Base-by-base conservation (phyloP, 495 filamentous ascomycete species). In the Glarea lozoyensis region DNA sequence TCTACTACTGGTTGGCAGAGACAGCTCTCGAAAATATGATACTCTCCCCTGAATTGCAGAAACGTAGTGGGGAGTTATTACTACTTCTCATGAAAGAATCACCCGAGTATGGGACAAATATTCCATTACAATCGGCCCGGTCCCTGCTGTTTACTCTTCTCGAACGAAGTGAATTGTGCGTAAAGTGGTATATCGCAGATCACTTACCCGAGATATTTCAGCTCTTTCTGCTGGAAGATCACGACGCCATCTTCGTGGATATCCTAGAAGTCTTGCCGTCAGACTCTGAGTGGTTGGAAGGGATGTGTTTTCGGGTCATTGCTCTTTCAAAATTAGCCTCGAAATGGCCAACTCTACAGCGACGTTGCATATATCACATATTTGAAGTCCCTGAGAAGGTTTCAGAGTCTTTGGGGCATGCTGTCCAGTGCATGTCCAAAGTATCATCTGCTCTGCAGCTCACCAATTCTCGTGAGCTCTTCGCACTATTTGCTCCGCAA, bases 401-500 rank as follows among this genome's bases (percentile, higher is more conserved):
- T 1, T 65, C 73, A 12, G 56, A 61, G 10, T 81, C 82, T 16
- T 60, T 72, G 32, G 63, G 61, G 25, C 82, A 96, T 63, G 88
- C 90, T 1, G 71, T 71, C 36, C 73, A 69, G 37, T 88, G 85
- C 54, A 61, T 94, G 33, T 49, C 46, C n/a, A 65, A 71, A 33
- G 74, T 96, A 18, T 75, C 88, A 4, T 64, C 58, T 31, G 64
- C 72, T 4, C 68, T 94, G 27, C 67, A 73, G 2, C 72, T 96
- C 24, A 55, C 65, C 24, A 68, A 74, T 29, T 67, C 84, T 1
- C 73, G 70, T 52, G 70, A 79, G 30, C 58, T 99, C 2, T 96
- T 97, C 58, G 72, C 68, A n/a, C 69, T 97, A 2, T 97, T 96
- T 55, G 79, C 84, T 13, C 80, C 88, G 17, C 93, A 99, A 58